phyloP scores from a whole-genome alignment of 2,329 filamentous ascomycete genomes.

The Balansia obtecta region DNA sequence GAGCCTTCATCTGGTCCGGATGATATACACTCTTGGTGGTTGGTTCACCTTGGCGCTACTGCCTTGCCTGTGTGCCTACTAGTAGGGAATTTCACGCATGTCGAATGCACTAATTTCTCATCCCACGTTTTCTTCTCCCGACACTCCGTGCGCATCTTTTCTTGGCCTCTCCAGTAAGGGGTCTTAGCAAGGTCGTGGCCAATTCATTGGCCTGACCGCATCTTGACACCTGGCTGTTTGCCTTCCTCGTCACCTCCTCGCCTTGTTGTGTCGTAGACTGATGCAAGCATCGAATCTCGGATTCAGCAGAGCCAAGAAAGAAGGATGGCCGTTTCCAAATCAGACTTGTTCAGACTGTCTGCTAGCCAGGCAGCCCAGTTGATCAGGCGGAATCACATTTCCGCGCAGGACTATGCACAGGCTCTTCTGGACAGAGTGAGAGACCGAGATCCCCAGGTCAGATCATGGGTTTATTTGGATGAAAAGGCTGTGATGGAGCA shows the following conservation, averaged over 20 bases:
- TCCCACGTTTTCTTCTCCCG: no score
- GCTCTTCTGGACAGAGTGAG: slow-evolving; percentile 34
- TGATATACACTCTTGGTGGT: neutral
- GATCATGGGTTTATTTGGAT: slow-evolving; percentile 38
- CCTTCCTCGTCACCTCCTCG: no score
- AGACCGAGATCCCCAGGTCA: slow-evolving; percentile 29
- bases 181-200: neutral
- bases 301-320: neutral
- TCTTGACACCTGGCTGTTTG: neutral
- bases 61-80: neutral
- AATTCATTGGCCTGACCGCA: neutral
- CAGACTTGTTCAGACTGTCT: slow-evolving; percentile 2
- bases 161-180: neutral
- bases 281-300: neutral
- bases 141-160: neutral
- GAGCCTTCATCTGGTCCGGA: neutral
- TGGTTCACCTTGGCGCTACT: neutral
- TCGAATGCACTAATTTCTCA: no score
- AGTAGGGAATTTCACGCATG: neutral
- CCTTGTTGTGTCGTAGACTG: no score
- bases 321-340: slow-evolving; percentile 2
- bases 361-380: slow-evolving; percentile 6
- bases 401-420: slow-evolving; percentile 34
- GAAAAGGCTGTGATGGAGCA: slow-evolving; percentile 33
- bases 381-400: slow-evolving; percentile 18